A percentile compares a stretch with the other conserved stretches of the same genome.
Evolutionary conservation across 441 rosid species (phyloP).

Genomic region (Populus hybrid): DNA sequence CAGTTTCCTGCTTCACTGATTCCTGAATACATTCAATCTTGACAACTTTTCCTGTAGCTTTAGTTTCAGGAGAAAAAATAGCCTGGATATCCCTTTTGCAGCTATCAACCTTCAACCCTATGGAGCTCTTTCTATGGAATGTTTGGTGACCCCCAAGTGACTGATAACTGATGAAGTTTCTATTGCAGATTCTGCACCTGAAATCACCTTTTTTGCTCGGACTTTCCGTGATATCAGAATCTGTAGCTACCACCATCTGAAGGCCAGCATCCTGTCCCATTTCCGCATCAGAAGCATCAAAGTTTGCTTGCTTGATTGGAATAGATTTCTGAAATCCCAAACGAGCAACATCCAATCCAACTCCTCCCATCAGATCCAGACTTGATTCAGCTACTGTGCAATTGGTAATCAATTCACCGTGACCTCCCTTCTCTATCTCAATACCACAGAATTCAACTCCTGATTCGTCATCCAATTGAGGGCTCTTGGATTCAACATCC

Average conservation of each 20-base stretch:
- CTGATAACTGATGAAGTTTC: constrained; percentile 40
- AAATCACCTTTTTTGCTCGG: constrained; percentile 24
- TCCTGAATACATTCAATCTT: constrained; percentile 17
- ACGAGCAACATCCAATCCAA: constrained; percentile 18
- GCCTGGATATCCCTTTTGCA: constrained; percentile 6
- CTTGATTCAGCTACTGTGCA: constrained; percentile 15
- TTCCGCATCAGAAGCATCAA: constrained; percentile 20
- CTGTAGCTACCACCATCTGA: constrained; percentile 16
- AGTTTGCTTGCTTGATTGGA: constrained; percentile 18
- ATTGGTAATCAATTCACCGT: constrained; percentile 8
- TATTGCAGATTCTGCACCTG: constrained; percentile 50
- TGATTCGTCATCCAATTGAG: constrained; percentile 17
- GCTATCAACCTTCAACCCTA: constrained; percentile 20
- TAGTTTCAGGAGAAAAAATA: constrained; percentile 23
- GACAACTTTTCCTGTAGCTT: constrained; percentile 15
- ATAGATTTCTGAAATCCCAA: constrained; percentile 6
- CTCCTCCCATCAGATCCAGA: constrained; percentile 16
- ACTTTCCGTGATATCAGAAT: constrained; percentile 18
- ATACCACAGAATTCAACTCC: constrained; percentile 11
- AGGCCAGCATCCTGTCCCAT: constrained; percentile 15
- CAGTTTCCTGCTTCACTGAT: constrained; percentile 19
- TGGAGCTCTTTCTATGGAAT: constrained; percentile 33
- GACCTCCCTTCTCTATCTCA: constrained; percentile 14
- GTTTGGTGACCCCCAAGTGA: constrained; percentile 80
- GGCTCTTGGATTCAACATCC: constrained; percentile 12